These are phyloP conservation scores for Penstemon newberryi DNA, from an alignment of 257 asterid genomes.

Conservation along the genomic window DNA sequence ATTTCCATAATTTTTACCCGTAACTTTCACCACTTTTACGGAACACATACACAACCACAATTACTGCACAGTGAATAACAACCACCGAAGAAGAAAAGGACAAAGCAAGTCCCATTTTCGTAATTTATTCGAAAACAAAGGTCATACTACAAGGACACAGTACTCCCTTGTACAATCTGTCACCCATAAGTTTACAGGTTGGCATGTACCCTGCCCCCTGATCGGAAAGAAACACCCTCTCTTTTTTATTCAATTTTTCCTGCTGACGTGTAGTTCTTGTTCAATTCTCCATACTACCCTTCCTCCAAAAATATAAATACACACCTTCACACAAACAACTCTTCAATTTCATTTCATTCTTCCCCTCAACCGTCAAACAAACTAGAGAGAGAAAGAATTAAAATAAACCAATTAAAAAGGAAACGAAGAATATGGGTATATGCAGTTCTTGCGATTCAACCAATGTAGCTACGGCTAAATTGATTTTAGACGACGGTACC, in stretches of 20 bases:
- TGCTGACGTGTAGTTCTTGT: conserved; percentile 57
- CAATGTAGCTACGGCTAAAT: conserved; percentile 67
- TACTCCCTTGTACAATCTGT: conserved; percentile 52
- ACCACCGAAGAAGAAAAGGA: neutral
- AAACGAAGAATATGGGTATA: conserved; percentile 52
- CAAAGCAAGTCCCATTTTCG: conserved; percentile 11
- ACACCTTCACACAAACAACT: neutral
- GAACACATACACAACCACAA: neutral
- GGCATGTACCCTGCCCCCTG: conserved; percentile 47
- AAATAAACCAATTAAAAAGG: neutral
- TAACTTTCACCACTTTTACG: neutral
- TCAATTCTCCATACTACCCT: conserved; percentile 46
- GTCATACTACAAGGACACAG: conserved; percentile 22
- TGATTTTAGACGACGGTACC: conserved; percentile 74
- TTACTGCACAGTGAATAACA: neutral
- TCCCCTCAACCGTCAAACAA: neutral
- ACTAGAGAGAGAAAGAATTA: neutral
- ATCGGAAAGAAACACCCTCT: conserved; percentile 6
- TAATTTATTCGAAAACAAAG: conserved; percentile 43
- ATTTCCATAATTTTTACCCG: neutral
- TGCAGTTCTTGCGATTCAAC: conserved; percentile 85
- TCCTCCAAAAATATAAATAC: conserved; percentile 19
- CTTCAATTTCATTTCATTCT: neutral
- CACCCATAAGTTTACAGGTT: conserved; percentile 60
- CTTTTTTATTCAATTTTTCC: neutral